Conservation (phyloP, 257 asterid species). For the Scutellaria barbata region DNA sequence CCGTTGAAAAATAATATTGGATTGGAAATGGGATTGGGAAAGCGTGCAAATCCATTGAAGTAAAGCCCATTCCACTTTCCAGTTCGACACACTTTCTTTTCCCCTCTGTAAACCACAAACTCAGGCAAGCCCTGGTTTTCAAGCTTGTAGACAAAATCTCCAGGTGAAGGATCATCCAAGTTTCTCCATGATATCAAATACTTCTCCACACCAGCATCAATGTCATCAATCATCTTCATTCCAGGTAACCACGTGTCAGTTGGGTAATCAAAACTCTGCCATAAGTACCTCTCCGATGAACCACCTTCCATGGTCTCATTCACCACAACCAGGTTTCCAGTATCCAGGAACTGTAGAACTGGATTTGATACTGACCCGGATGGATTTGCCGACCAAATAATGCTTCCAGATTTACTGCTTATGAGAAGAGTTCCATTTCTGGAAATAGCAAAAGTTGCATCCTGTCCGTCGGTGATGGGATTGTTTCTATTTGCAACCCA, state of each 20-base stretch:
- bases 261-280: slow-evolving; percentile 7
- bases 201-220: no score
- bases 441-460: neutral
- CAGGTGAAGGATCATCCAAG: slow-evolving; percentile 20
- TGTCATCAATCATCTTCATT: slow-evolving; percentile 12
- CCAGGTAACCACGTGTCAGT: slow-evolving; percentile 45
- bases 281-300: slow-evolving; percentile 38
- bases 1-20: neutral
- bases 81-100: neutral
- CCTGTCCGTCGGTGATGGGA: slow-evolving; percentile 20
- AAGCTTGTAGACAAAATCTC: slow-evolving; percentile 31
- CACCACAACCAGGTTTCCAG: slow-evolving; percentile 37
- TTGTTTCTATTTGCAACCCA: slow-evolving; percentile 45
- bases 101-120: slow-evolving; percentile 22
- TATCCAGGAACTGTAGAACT: slow-evolving; percentile 27
- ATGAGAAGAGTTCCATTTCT: slow-evolving; percentile 19
- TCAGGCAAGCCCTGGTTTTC: slow-evolving; percentile 37
- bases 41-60: no score
- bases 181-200: no score
- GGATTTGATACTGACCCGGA: slow-evolving; percentile 20
- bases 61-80: slow-evolving; percentile 39
- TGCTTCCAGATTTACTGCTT: neutral
- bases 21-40: no score
- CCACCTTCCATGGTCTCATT: neutral
- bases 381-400: slow-evolving; percentile 34